Base-by-base conservation (phyloP, 352 stramenopile species). In the Phytophthora tubulina region DNA sequence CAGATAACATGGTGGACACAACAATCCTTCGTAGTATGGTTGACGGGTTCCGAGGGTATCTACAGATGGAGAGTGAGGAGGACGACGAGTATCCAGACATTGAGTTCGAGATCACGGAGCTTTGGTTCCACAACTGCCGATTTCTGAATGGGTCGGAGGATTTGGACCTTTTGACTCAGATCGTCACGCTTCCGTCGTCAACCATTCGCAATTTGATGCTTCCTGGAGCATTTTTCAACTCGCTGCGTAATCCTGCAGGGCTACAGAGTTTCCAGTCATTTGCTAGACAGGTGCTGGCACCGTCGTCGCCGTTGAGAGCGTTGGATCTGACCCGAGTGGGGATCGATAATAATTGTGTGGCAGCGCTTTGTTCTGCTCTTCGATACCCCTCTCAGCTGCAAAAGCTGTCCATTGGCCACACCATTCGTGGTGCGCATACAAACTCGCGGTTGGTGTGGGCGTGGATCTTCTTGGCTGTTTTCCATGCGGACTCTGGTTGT, bases 391-490 rank as follows among this genome's bases (percentile, higher is more conserved):
- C 68, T 8, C 45, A 17, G 2, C 50, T 84, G 6, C 38, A 32
- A 9, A 64, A 75, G 39, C 50, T 84, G 39, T 71, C 45, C 4
- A 49, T 84, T 11, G 65, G 66, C 1, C 70, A 77, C 17, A 57
- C 70, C 4, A 75, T 74, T 69, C 63, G 64, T 30, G 63, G 67
- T 13, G 69, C 70, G 2, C 58, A 73, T 6, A 41, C 36, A n/a
- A 76, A 70, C 39, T 49, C 59, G 17, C 46, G 35, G 2, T 17
- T 75, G 45, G 17, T 81, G 11, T 84, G 76, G 76, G 68, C 62
- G 13, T 88, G 80, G 80, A 76, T 88, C 50, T 80, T 73, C 15
- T 62, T 81, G 33, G 78, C 67, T 17, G 64, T 81, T 0, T 85
- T 88, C 61, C 80, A 88, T 38, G 67, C 60, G 0, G 78, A 85